Evolutionary conservation across 495 filamentous ascomycete species (phyloP).

Genomic region (Podospora bellae-mahoneyi): DNA sequence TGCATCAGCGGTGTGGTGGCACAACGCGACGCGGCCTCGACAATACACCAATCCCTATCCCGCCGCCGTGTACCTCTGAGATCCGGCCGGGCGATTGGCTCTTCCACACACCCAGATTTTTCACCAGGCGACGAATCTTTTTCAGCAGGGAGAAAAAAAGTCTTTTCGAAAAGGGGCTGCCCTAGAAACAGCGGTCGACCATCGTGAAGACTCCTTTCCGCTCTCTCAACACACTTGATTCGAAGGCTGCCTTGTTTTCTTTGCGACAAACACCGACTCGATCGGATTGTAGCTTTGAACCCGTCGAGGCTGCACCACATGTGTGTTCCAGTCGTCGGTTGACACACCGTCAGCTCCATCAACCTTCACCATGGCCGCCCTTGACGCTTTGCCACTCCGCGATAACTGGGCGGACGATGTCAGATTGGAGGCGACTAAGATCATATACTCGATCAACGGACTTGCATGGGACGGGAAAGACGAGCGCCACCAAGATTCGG

Average conservation of each 20-base stretch:
- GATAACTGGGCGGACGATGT: conserved; percentile 27
- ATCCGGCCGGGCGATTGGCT: conserved; percentile 34
- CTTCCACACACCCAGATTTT: conserved; percentile 23
- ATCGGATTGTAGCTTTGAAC: conserved; percentile 8
- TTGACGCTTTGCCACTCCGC: conserved; percentile 35
- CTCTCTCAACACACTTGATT: background rate
- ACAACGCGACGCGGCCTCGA: conserved; percentile 27
- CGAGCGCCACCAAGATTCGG: conserved; percentile 8
- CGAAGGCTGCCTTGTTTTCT: background rate
- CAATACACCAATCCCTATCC: conserved; percentile 30
- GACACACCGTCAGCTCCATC: conserved; percentile 36
- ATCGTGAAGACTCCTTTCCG: background rate
- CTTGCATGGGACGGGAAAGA: conserved; percentile 24
- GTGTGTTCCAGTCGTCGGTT: conserved; percentile 34
- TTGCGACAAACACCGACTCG: conserved; percentile 2
- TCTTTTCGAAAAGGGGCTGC: conserved; percentile 19
- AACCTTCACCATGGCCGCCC: conserved; percentile 46
- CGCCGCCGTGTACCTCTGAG: conserved; percentile 22
- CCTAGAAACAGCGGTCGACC: conserved; percentile 20
- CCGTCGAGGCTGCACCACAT: conserved; percentile 38
- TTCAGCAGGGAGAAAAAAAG: conserved; percentile 16
- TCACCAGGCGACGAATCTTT: conserved; percentile 28
- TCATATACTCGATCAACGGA: conserved; percentile 19
- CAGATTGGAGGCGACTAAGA: conserved; percentile 4
- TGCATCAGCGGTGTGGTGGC: conserved; percentile 31